Base-by-base conservation (phyloP, 148 eudicot genomes). In the Cornus kousa region DNA sequence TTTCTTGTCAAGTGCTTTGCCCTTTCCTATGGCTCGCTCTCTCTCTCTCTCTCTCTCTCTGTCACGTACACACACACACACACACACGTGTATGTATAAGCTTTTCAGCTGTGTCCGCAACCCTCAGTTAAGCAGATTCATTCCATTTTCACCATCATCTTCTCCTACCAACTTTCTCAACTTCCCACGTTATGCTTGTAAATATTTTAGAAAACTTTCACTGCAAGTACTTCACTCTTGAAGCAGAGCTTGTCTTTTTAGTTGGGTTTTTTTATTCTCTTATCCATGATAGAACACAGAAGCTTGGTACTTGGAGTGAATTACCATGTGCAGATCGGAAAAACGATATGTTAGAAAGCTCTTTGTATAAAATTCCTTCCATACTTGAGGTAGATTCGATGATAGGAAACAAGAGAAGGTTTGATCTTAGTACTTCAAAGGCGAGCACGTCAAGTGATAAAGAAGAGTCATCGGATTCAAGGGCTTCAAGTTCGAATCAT, bases 91-190 rank as follows among this genome's bases (percentile, higher is more conserved):
- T 43, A 4, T 43, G 6, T 43, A 43, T 43, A 43, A 39, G 43
- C 28, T 28, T 28, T 28, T 28, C 28, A 28, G 28, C 28, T 28
- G 28, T 28, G 28, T 28, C 28, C 55, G 74, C 80, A 57, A 40
- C 20, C 7, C 24, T 71, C 7, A 59, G 43, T 66, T 46, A 78
- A 78, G 80, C 80, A 71, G 22, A 62, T 60, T 71, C 80, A 78
- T 57, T 77, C 37, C 37, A n/a, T 50, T 35, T 28, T 62, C 72
- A 19, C 64, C 37, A 37, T 39, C 77, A 33, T 17, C 9, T 43
- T 24, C 23, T 14, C 59, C 59, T 70, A 12, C 71, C 71, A 66
- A 64, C 70, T 32, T 16, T 9, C 22, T 37, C 24, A 32, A n/a
- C 68, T 32, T 60, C n/a, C 48, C 33, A 22, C 32, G 57, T 32